Evolutionary conservation across 1,139 yeast genomes (phyloP), one percentile per base, ranked within the genome.

Genomic region (Maudiozyma humilis): DNA sequence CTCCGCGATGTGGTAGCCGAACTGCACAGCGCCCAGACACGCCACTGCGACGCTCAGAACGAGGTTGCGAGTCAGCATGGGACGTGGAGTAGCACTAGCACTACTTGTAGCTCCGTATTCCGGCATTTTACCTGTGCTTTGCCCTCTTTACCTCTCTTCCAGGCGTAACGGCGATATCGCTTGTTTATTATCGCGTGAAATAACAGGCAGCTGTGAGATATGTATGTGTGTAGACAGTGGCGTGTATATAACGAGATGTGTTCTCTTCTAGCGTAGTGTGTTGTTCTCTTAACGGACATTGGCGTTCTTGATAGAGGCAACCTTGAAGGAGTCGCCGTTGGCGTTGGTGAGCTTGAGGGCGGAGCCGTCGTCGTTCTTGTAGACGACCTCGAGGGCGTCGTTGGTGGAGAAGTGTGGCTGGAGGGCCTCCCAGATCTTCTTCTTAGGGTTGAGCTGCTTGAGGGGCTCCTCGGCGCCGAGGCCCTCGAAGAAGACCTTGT

Each of bases 371-470:
- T 65, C 71, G 57, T 73, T 82, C 57, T 82, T 82, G 73, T 76
- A 89, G 49, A 86, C 75, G 40, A 89, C 95, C 62, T 85, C 86
- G 48, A 82, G 75, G 42, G 70, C 68, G 37, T 79, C 93, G 55
- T 72, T 79, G 38, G 97, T 89, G 47, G 91, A 71, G 74, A 91
- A 89, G 48, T 75, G 73, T 42, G 96, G 97, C 72, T 93, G 98
- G 53, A 86, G 73, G 43, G 89, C 75, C 74, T 93, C 99, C 91
- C 95, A 93, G 51, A 91, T 74, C 77, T 93, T 93, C 84, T 91
- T 93, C 81, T 93, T 93, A 57, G 99, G 98, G 71, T 91, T 89
- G 67, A 93, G 75, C 63, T 82, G 93, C 63, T 87, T 78, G 68
- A 88, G 95, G 53, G 99, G 98, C 46, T 76, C 77, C 51, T 86